phyloP scores from a whole-genome alignment of 148 eudicot species.

The Suaeda aralocaspica region DNA sequence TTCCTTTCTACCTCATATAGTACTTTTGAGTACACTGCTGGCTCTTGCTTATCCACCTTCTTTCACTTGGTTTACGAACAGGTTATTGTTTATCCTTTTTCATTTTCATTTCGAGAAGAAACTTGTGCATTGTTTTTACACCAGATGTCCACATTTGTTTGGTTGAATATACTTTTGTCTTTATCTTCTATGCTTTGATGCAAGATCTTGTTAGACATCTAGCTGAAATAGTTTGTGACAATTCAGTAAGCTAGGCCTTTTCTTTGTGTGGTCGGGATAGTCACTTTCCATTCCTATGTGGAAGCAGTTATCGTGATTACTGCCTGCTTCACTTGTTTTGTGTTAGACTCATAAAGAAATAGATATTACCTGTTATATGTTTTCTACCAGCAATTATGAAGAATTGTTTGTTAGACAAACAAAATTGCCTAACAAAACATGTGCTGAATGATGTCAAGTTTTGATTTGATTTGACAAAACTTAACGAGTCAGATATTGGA shows the following conservation, averaged over 20 bases:
- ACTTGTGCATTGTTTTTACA: constrained; percentile 2
- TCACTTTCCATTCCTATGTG: background rate
- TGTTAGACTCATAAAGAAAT: background rate
- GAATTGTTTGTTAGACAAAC: background rate
- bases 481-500: background rate
- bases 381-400: background rate
- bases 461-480: background rate
- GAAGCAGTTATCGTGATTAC: background rate
- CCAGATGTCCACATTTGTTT: background rate
- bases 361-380: constrained; percentile 3
- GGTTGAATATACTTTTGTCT: background rate
- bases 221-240: background rate
- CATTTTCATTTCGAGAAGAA: constrained; percentile 2
- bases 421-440: background rate
- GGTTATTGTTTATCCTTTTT: constrained; percentile 35
- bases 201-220: background rate
- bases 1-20: constrained; percentile 78
- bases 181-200: background rate
- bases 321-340: background rate
- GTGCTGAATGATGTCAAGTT: background rate
- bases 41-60: constrained; percentile 94
- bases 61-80: constrained; percentile 96
- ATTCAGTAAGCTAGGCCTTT: background rate
- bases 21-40: constrained; percentile 75
- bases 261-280: background rate